A percentile compares a stretch with the other conserved stretches of the same genome.
Evolutionary conservation across 306 rosid genomes (phyloP).

Genomic region (Gastrolobium villosum): DNA sequence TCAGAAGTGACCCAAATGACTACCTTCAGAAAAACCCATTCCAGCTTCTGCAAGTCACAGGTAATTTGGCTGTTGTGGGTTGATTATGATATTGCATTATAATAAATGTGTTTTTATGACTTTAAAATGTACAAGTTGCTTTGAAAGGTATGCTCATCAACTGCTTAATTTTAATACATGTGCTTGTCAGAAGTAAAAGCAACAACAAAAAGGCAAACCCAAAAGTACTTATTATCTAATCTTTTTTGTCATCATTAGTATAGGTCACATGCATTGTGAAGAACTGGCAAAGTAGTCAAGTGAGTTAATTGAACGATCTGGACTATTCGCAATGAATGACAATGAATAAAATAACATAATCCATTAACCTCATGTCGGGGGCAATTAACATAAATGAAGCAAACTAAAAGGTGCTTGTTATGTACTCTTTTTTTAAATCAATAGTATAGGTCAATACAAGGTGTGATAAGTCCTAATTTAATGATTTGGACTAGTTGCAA

Average conservation of each 20-base stretch:
- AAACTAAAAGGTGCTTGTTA: background rate
- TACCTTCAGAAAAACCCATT: conserved; percentile 83
- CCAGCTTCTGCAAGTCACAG: conserved; percentile 80
- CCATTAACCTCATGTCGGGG: background rate
- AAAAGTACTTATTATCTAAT: conserved; percentile 8
- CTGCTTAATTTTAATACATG: conserved; percentile 18
- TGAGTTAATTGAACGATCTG: conserved; percentile 5
- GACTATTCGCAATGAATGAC: conserved; percentile 3
- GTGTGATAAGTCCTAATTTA: background rate
- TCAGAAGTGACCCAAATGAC: conserved; percentile 80
- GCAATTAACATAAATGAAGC: background rate
- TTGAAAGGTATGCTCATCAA: conserved; percentile 19
- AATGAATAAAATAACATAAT: conserved; percentile 13
- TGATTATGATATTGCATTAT: conserved; percentile 27
- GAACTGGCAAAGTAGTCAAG: background rate
- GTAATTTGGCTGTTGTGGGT: conserved; percentile 50
- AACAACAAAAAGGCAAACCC: background rate
- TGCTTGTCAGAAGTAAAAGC: conserved; percentile 39
- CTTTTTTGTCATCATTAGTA: background rate
- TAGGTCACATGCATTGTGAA: conserved; percentile 19
- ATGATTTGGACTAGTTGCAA: conserved; percentile 20
- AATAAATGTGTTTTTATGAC: conserved; percentile 26
- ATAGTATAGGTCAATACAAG: background rate
- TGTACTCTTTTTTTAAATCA: background rate
- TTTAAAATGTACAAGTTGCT: conserved; percentile 28